These are phyloP conservation scores for Citrus reticulata DNA, from an alignment of 345 rosid species.

Conservation along the genomic window DNA sequence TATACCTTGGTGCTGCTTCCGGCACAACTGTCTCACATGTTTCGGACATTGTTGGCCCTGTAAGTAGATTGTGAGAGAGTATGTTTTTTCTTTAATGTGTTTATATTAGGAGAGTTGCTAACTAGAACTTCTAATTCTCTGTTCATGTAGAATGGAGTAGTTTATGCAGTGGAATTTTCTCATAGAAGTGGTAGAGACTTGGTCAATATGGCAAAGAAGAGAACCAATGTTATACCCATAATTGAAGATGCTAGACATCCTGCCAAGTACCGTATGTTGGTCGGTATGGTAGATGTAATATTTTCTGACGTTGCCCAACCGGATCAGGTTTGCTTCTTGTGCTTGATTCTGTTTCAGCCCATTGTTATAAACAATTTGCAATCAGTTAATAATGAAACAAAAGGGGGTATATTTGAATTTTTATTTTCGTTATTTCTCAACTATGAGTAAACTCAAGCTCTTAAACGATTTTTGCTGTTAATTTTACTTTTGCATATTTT, in stretches of 20 bases:
- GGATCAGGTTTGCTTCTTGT: conserved; percentile 68
- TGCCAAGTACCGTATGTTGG: conserved; percentile 90
- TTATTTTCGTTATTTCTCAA: neutral
- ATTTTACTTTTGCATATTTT: neutral
- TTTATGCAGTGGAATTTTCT: conserved; percentile 96
- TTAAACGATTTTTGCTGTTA: neutral
- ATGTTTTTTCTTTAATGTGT: neutral
- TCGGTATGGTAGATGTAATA: conserved; percentile 99
- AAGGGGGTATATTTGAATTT: neutral
- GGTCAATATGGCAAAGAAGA: conserved; percentile 98
- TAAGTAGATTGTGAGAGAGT: conserved; percentile 25
- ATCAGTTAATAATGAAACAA: neutral
- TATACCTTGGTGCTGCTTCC: conserved; percentile 98
- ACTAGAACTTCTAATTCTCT: neutral
- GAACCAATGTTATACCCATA: conserved; percentile 90
- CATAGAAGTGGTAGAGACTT: conserved; percentile 96
- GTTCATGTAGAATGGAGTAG: conserved; percentile 61
- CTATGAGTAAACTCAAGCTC: neutral
- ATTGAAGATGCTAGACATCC: conserved; percentile 99
- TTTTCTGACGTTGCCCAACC: conserved; percentile 99
- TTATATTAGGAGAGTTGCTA: neutral
- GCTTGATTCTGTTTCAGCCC: neutral
- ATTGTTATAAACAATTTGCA: neutral
- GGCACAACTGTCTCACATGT: conserved; percentile 99
- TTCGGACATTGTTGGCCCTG: conserved; percentile 95